Evolutionary conservation across 768 basidiomycete genomes (phyloP).

Genomic region (Pulveroboletus frians): DNA sequence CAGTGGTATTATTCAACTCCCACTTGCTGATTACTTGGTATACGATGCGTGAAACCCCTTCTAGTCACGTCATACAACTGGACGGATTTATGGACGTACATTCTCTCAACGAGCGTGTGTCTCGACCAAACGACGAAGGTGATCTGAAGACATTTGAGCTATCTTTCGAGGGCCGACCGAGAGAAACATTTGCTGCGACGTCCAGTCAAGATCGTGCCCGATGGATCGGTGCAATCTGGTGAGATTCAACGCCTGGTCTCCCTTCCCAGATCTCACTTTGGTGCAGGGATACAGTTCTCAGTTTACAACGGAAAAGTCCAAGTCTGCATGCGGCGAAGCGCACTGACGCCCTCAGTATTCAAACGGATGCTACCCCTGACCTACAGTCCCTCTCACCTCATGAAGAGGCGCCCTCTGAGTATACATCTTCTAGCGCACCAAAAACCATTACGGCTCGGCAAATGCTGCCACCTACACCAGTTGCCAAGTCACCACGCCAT

Average conservation of each 20-base stretch:
- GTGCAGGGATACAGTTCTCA: constrained; percentile 55
- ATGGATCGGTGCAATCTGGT: constrained; percentile 78
- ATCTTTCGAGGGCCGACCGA: constrained; percentile 46
- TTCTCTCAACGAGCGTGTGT: constrained; percentile 48
- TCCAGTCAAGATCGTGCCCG: constrained; percentile 60
- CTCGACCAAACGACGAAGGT: constrained; percentile 39
- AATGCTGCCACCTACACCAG: constrained; percentile 22
- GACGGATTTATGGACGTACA: constrained; percentile 57
- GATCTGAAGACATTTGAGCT: constrained; percentile 60
- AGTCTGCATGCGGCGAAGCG: background rate
- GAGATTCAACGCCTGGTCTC: constrained; percentile 12
- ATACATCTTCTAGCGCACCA: constrained; percentile 22
- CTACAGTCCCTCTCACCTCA: constrained; percentile 9
- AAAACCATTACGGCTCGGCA: constrained; percentile 6
- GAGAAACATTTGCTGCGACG: constrained; percentile 58
- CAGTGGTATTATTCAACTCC: constrained; percentile 31
- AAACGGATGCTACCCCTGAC: constrained; percentile 11
- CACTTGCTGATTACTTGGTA: constrained; percentile 48
- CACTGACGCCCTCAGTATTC: constrained; percentile 8
- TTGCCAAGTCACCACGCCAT: constrained; percentile 23
- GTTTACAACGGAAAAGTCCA: constrained; percentile 27
- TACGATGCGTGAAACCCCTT: constrained; percentile 37
- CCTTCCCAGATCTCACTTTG: background rate
- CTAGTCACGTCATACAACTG: constrained; percentile 45
- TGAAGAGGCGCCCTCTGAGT: constrained; percentile 23